These are phyloP conservation scores for Mycena venus DNA, from an alignment of 768 basidiomycete genomes.

Conservation along the genomic window DNA sequence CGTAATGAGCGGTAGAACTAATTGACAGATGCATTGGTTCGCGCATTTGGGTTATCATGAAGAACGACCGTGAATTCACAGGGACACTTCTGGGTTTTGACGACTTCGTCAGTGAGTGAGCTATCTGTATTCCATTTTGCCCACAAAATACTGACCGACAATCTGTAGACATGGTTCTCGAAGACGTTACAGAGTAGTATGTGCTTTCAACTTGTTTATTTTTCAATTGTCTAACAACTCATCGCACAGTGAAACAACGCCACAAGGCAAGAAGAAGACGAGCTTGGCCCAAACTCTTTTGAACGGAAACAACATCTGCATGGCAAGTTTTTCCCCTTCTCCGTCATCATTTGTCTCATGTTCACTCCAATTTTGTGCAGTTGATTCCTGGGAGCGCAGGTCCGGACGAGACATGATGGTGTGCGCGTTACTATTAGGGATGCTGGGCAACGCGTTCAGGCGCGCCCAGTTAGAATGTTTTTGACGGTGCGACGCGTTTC, in stretches of 20 bases:
- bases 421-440: neutral
- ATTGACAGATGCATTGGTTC: conserved; percentile 99
- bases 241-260: conserved; percentile 82
- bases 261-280: conserved; percentile 84
- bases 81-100: conserved; percentile 97
- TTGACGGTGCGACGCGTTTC: neutral
- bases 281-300: conserved; percentile 89
- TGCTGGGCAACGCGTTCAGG: neutral
- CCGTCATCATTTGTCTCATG: neutral
- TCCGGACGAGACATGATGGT: conserved; percentile 56
- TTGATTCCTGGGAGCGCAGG: conserved; percentile 81
- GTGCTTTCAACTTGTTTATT: conserved; percentile 43
- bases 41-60: conserved; percentile 98
- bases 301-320: conserved; percentile 97
- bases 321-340: conserved; percentile 67
- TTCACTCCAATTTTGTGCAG: conserved; percentile 47
- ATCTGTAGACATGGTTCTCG: conserved; percentile 87
- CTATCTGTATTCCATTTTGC: neutral
- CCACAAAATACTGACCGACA: neutral
- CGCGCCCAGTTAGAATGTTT: neutral
- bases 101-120: conserved; percentile 94
- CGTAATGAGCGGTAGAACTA: conserved; percentile 69
- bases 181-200: conserved; percentile 97
- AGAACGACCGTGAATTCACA: conserved; percentile 96
- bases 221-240: neutral